Evolutionary conservation across 768 basidiomycete species (phyloP).

Genomic region (Serendipita indica): DNA sequence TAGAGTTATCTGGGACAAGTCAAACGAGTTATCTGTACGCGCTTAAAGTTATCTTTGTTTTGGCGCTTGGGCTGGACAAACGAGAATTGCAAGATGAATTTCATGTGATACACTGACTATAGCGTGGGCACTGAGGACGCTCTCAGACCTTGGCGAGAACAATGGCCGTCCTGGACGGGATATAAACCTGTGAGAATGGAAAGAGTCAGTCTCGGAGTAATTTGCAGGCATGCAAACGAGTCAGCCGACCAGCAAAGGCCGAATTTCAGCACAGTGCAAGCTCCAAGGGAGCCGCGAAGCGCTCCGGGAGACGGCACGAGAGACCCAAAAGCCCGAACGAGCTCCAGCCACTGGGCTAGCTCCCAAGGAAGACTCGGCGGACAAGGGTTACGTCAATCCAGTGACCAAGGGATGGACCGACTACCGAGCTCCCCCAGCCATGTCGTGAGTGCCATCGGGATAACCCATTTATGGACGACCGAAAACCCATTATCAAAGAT

Average conservation of each 20-base stretch:
- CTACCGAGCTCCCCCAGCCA: conserved; percentile 15
- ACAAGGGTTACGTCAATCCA: no score
- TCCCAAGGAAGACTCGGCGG: neutral
- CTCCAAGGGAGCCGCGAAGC: neutral
- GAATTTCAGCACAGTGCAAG: neutral
- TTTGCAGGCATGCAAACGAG: neutral
- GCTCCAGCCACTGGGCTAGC: neutral
- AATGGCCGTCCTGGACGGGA: conserved; percentile 50
- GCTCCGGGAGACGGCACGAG: neutral
- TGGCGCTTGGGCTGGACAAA: no score
- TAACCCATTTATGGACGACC: conserved; percentile 17
- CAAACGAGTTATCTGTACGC: no score
- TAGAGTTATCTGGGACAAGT: no score
- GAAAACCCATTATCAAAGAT: neutral
- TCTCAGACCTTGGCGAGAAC: conserved; percentile 37
- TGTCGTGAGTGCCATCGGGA: conserved; percentile 20
- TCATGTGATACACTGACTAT: no score
- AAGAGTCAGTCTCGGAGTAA: no score
- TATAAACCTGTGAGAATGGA: conserved; percentile 48
- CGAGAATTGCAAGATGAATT: no score
- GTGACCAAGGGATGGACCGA: no score
- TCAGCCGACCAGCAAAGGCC: no score
- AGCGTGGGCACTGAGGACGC: no score
- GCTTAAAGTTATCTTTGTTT: no score
- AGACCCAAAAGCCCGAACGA: neutral